phyloP scores from a whole-genome alignment of 2,329 filamentous ascomycete species.

The Bertia moriformis region DNA sequence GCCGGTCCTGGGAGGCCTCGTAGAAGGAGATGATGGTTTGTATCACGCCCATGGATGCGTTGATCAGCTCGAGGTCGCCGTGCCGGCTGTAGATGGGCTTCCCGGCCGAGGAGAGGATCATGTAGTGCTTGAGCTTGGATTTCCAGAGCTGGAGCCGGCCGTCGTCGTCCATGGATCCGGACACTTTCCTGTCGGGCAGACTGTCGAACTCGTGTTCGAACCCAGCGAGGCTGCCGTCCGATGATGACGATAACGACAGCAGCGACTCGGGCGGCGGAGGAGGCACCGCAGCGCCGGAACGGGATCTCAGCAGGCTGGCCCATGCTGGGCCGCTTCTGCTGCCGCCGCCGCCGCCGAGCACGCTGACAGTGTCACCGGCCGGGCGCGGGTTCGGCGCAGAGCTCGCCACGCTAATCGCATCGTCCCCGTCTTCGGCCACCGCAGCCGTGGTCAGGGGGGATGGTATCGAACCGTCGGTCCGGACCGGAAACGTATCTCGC shows the following conservation, averaged over 20 bases:
- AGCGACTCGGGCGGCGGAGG: conserved; percentile 45
- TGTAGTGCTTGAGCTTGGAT: conserved; percentile 87
- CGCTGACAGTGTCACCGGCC: conserved; percentile 63
- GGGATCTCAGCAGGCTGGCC: conserved; percentile 49
- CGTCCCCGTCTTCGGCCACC: conserved; percentile 37
- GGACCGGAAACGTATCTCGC: conserved; percentile 44
- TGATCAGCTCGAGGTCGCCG: conserved; percentile 77
- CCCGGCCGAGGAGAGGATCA: conserved; percentile 87
- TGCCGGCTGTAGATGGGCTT: conserved; percentile 97
- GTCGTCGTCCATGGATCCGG: conserved; percentile 30
- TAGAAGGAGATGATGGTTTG: conserved; percentile 98
- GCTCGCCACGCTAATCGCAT: conserved; percentile 53
- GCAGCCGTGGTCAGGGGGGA: conserved; percentile 13
- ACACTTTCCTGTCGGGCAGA: conserved; percentile 42
- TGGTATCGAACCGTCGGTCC: conserved; percentile 17
- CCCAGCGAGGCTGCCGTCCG: too few species aligned
- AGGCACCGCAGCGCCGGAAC: conserved; percentile 40
- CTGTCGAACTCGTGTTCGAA: conserved; percentile 70
- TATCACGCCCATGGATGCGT: conserved; percentile 83
- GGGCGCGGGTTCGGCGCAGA: conserved; percentile 42
- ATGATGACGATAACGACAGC: too few species aligned
- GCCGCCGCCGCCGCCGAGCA: conserved; percentile 61
- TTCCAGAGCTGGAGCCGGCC: conserved; percentile 64
- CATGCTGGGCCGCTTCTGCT: conserved; percentile 54
- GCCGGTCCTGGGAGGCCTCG: conserved; percentile 60